Conservation (phyloP, 345 rosid genomes). For the Chamaenerion angustifolium region DNA sequence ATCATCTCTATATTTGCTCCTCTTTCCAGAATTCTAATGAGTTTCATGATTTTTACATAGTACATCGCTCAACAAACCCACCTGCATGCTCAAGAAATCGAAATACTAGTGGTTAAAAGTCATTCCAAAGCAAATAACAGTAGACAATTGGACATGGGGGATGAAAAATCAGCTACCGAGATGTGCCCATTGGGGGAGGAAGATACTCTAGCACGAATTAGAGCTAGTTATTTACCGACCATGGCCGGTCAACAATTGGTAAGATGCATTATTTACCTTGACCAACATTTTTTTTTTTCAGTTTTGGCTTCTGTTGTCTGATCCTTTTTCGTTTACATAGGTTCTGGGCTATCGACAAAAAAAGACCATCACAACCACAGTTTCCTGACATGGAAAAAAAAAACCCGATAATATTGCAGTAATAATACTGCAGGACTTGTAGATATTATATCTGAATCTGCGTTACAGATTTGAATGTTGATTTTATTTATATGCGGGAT, state of each 20-base stretch:
- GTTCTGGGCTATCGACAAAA: slow-evolving; percentile 31
- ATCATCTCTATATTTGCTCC: too few relatives aligned
- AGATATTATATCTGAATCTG: neutral
- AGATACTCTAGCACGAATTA: slow-evolving; percentile 33
- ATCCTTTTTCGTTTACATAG: slow-evolving; percentile 12
- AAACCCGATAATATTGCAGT: neutral
- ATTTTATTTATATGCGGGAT: too few relatives aligned
- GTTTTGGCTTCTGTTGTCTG: neutral
- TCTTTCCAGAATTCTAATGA: too few relatives aligned
- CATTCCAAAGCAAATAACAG: slow-evolving; percentile 13
- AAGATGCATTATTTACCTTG: neutral
- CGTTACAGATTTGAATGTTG: too few relatives aligned
- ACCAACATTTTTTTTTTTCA: neutral
- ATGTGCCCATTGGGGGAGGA: slow-evolving; percentile 36
- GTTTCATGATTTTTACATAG: slow-evolving; percentile 19
- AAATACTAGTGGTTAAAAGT: slow-evolving; percentile 37
- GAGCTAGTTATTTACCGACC: slow-evolving; percentile 14
- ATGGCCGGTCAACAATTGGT: slow-evolving; percentile 25
- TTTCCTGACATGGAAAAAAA: slow-evolving; percentile 4
- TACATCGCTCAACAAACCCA: slow-evolving; percentile 56
- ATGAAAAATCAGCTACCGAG: slow-evolving; percentile 10
- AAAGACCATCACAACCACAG: slow-evolving; percentile 8
- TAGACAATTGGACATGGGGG: neutral
- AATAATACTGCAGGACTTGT: neutral
- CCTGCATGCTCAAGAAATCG: slow-evolving; percentile 58